Conservation (phyloP, 2,329 filamentous ascomycete species). For the Fusarium sterilihyphosum region DNA sequence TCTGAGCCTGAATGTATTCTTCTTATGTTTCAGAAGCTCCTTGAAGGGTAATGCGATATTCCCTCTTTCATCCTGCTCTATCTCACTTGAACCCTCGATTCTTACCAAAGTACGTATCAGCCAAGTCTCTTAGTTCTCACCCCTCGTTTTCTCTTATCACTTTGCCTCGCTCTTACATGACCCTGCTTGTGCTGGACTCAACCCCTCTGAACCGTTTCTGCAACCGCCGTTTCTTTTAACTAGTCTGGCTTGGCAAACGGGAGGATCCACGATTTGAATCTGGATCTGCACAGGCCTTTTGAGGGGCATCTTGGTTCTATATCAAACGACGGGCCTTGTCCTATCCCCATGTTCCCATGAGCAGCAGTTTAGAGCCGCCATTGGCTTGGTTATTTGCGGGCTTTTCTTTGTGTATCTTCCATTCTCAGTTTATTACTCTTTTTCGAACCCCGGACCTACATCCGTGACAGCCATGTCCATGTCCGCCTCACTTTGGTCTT, state of each 20-base stretch:
- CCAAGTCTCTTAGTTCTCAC: not conserved
- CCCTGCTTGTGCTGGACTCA: not conserved
- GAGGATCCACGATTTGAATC: conserved; percentile 16
- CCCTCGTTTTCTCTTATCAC: conserved; percentile 7
- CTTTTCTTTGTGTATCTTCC: not conserved
- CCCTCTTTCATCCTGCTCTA: not conserved
- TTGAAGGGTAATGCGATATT: conserved; percentile 14
- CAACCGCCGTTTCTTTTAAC: not conserved
- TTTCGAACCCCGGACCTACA: conserved; percentile 4
- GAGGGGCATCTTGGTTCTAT: conserved; percentile 24
- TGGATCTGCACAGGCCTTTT: conserved; percentile 30
- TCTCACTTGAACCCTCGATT: not conserved
- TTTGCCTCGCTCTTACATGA: conserved; percentile 8
- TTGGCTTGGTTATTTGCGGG: conserved; percentile 29
- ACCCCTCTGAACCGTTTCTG: not conserved
- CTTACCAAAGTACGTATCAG: conserved; percentile 16
- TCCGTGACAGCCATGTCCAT: conserved; percentile 7
- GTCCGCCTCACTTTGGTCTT: conserved; percentile 18
- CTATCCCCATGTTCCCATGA: conserved; percentile 35
- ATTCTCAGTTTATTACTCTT: not conserved
- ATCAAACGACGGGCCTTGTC: conserved; percentile 25
- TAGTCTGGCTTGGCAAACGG: not conserved
- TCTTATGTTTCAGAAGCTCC: not conserved
- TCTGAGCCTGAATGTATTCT: not conserved
- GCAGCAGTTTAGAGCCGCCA: conserved; percentile 12